Conservation (phyloP, 176 grass and related monocot genomes). For the Cymbopogon citratus region DNA sequence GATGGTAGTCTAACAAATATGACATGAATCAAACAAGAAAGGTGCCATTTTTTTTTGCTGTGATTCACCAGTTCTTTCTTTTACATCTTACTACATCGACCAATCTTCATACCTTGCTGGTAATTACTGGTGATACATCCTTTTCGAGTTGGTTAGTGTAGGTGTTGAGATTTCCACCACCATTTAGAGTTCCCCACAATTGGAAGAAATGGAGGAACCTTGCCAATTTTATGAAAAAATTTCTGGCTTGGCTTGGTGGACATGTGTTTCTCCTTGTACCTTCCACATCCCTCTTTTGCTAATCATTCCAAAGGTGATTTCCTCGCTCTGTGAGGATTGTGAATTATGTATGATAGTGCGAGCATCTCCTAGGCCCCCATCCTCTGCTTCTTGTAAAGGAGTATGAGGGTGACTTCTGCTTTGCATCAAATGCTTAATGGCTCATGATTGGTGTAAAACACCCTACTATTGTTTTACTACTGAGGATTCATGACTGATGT, state of each 20-base stretch:
- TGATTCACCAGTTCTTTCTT: constrained; percentile 12
- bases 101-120: constrained; percentile 22
- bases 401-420: not conserved
- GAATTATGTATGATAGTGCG: constrained; percentile 29
- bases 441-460: constrained; percentile 33
- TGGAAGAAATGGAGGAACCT: constrained; percentile 16
- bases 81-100: not conserved
- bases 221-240: constrained; percentile 28
- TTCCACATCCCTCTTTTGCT: not conserved
- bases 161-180: constrained; percentile 22
- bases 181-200: constrained; percentile 11
- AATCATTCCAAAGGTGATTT: constrained; percentile 20
- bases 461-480: not conserved
- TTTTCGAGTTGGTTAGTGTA: constrained; percentile 38
- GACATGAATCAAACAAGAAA: constrained; percentile 36
- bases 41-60: constrained; percentile 28
- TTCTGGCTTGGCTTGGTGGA: constrained; percentile 17
- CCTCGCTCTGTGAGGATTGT: constrained; percentile 19
- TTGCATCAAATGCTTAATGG: constrained; percentile 31
- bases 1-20: constrained; percentile 44
- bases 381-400: constrained; percentile 13
- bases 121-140: constrained; percentile 34
- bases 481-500: not conserved
- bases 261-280: constrained; percentile 9
- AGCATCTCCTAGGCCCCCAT: constrained; percentile 17